phyloP scores from a whole-genome alignment of 208 protist genomes.

The Leptomonas pyrrhocoris region DNA sequence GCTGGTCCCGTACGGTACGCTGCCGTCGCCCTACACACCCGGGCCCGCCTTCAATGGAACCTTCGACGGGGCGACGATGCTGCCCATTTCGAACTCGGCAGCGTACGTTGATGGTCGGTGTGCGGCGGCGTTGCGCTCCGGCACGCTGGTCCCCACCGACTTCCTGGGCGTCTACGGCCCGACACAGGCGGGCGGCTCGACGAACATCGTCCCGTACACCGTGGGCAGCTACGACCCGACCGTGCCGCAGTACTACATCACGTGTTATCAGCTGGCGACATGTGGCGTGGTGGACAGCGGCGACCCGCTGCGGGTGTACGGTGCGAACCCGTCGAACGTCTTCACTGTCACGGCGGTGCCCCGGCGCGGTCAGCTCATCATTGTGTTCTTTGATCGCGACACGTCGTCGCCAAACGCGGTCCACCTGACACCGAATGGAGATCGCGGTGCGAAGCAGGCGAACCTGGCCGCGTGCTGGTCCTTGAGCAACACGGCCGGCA shows the following conservation, averaged over 20 bases:
- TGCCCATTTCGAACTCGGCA: constrained; percentile 32
- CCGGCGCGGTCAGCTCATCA: constrained; percentile 80
- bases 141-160: constrained; percentile 15
- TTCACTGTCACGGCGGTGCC: constrained; percentile 36
- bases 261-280: constrained; percentile 69
- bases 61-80: constrained; percentile 69
- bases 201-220: constrained; percentile 44
- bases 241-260: constrained; percentile 44
- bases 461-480: constrained; percentile 77
- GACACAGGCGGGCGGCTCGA: constrained; percentile 8
- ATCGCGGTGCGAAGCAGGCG: constrained; percentile 56
- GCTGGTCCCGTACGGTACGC: constrained; percentile 42
- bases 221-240: constrained; percentile 71
- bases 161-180: constrained; percentile 52
- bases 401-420: constrained; percentile 32
- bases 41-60: constrained; percentile 63
- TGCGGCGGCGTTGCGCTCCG: constrained; percentile 37
- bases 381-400: constrained; percentile 63
- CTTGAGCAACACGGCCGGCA: constrained; percentile 43
- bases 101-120: constrained; percentile 76
- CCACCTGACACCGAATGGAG: constrained; percentile 60
- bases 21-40: constrained; percentile 53
- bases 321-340: constrained; percentile 63
- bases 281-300: constrained; percentile 80
- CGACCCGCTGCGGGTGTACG: constrained; percentile 42